phyloP scores from a whole-genome alignment of 2,329 filamentous ascomycete genomes.

The Berkeleyomyces basicola region DNA sequence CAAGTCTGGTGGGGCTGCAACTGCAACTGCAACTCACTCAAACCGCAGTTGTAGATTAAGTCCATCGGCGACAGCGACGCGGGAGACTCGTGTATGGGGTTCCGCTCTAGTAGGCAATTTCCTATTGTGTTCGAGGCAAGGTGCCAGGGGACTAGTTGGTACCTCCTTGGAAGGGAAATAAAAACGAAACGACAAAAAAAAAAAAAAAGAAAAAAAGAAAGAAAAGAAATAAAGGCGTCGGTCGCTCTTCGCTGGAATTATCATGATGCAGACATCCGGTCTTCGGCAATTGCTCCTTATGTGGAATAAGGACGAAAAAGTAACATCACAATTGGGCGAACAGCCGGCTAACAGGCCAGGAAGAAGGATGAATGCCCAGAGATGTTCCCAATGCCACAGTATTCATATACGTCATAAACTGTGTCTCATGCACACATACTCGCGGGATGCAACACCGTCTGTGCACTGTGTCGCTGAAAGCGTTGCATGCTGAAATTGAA shows the following conservation, averaged over 20 bases:
- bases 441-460: neutral
- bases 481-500: neutral
- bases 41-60: neutral
- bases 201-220: neutral
- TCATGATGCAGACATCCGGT: neutral
- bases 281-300: slow-evolving; percentile 1
- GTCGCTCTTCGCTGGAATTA: neutral
- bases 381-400: neutral
- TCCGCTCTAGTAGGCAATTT: neutral
- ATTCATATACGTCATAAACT: neutral
- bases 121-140: neutral
- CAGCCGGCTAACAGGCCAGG: neutral
- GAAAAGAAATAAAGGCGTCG: neutral
- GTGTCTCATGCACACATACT: neutral
- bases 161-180: neutral
- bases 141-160: neutral
- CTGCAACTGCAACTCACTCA: neutral
- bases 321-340: neutral
- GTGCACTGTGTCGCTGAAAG: neutral
- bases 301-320: neutral
- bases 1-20: neutral
- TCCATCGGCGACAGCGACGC: neutral
- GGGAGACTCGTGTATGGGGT: neutral
- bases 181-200: neutral
- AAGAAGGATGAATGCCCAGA: neutral